Conservation (phyloP, 176 grass and related monocot genomes). For the Oryza punctata region DNA sequence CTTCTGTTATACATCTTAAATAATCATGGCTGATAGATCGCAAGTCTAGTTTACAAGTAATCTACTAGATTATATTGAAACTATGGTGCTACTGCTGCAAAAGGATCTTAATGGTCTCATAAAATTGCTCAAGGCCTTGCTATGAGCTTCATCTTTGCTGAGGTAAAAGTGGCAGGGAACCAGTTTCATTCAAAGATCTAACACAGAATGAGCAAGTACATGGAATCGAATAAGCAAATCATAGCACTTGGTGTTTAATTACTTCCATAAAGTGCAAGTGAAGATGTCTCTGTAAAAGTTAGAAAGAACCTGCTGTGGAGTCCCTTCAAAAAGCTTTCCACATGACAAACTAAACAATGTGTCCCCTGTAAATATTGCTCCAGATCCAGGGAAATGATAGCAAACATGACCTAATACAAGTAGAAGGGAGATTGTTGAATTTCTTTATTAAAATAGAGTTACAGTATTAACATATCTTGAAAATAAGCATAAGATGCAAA, state of each 20-base stretch:
- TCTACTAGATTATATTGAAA: slow-evolving; percentile 4
- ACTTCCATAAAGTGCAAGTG: slow-evolving; percentile 1
- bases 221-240: background rate
- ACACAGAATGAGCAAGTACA: background rate
- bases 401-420: slow-evolving; percentile 78
- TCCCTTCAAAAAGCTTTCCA: slow-evolving; percentile 98
- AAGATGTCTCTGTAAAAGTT: slow-evolving; percentile 20
- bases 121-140: background rate
- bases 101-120: slow-evolving; percentile 20
- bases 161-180: slow-evolving; percentile 1
- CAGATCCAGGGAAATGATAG: slow-evolving; percentile 87
- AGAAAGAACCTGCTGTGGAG: slow-evolving; percentile 75
- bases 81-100: slow-evolving; percentile 1
- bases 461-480: slow-evolving; percentile 7
- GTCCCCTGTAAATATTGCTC: slow-evolving; percentile 88
- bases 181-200: background rate
- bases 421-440: slow-evolving; percentile 3
- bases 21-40: slow-evolving; percentile 9
- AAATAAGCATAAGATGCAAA: slow-evolving; percentile 14
- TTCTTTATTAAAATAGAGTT: slow-evolving; percentile 13
- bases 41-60: slow-evolving; percentile 15
- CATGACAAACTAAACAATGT: slow-evolving; percentile 94
- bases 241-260: background rate
- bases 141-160: background rate
- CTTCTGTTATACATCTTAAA: background rate